These are phyloP conservation scores for Verticillium zaregamsianum DNA, from an alignment of 2,329 filamentous ascomycete genomes.

Conservation along the genomic window DNA sequence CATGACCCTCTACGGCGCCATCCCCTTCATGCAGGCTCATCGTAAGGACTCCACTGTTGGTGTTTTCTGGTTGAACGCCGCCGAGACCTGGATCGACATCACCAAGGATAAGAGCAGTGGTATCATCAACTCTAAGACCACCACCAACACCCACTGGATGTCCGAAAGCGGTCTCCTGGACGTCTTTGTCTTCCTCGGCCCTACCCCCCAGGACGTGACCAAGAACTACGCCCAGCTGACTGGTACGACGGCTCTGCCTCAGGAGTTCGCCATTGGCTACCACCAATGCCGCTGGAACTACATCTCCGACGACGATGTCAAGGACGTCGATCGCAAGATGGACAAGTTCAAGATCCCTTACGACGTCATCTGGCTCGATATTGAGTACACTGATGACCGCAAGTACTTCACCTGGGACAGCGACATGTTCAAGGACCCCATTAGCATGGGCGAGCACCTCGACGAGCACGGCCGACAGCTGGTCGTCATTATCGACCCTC, in stretches of 20 bases:
- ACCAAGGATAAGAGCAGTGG: conserved; percentile 69
- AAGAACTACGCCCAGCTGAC: conserved; percentile 85
- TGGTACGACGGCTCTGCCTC: conserved; percentile 84
- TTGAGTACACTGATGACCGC: conserved; percentile 94
- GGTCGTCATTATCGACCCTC: conserved; percentile 92
- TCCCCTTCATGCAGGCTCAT: conserved; percentile 97
- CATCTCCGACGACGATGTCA: conserved; percentile 93
- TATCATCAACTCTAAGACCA: conserved; percentile 64
- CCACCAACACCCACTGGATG: conserved; percentile 84
- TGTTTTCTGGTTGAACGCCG: conserved; percentile 95
- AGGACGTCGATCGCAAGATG: conserved; percentile 93
- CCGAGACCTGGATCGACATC: conserved; percentile 97
- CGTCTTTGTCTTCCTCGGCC: conserved; percentile 90
- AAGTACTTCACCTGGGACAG: conserved; percentile 98
- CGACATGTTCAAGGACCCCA: conserved; percentile 80
- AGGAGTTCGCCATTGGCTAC: conserved; percentile 88
- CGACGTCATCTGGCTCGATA: conserved; percentile 98
- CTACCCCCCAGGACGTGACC: conserved; percentile 76
- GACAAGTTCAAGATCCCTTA: conserved; percentile 95
- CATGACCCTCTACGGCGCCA: conserved; percentile 97
- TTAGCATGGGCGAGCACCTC: conserved; percentile 83
- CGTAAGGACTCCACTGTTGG: conserved; percentile 90
- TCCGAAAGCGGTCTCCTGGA: conserved; percentile 88
- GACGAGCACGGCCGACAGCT: conserved; percentile 83
- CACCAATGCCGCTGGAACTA: conserved; percentile 99